phyloP scores from a whole-genome alignment of 192 early-diverging fungal species.

The Backusella tarrabulga region DNA sequence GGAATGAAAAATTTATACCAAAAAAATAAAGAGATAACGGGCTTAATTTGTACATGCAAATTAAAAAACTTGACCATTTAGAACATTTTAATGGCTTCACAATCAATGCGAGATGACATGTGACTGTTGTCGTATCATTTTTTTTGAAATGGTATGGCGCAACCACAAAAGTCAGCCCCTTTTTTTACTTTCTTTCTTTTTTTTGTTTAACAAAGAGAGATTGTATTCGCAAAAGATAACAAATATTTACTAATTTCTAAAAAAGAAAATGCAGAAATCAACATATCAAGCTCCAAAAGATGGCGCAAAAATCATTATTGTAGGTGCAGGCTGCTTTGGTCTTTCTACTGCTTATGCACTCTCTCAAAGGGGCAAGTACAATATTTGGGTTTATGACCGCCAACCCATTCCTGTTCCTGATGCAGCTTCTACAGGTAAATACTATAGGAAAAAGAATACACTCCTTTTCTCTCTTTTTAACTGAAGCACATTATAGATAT shows the following conservation, averaged over 20 bases:
- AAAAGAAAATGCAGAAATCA: neutral
- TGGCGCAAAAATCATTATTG: conserved; percentile 35
- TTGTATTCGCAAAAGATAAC: neutral
- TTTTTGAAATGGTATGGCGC: neutral
- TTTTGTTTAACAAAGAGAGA: neutral
- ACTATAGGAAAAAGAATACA: neutral
- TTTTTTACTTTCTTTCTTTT: neutral
- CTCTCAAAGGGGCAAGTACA: conserved; percentile 19
- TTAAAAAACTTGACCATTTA: neutral
- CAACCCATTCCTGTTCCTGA: conserved; percentile 30
- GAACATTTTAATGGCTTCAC: neutral
- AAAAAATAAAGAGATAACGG: neutral
- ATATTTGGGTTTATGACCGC: conserved; percentile 33
- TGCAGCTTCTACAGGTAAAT: conserved; percentile 39
- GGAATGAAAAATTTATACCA: neutral
- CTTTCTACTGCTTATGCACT: conserved; percentile 35
- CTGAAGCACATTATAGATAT: conserved; percentile 15
- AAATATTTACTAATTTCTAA: neutral
- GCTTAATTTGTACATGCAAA: neutral
- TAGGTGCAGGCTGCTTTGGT: conserved; percentile 40
- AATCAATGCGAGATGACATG: conserved; percentile 1
- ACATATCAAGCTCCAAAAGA: conserved; percentile 10
- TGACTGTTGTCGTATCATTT: neutral
- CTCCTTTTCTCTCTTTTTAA: neutral
- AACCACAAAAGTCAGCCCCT: neutral